These are phyloP conservation scores for Neurospora sp. DNA, from an alignment of 2,329 filamentous ascomycete genomes.

Conservation along the genomic window DNA sequence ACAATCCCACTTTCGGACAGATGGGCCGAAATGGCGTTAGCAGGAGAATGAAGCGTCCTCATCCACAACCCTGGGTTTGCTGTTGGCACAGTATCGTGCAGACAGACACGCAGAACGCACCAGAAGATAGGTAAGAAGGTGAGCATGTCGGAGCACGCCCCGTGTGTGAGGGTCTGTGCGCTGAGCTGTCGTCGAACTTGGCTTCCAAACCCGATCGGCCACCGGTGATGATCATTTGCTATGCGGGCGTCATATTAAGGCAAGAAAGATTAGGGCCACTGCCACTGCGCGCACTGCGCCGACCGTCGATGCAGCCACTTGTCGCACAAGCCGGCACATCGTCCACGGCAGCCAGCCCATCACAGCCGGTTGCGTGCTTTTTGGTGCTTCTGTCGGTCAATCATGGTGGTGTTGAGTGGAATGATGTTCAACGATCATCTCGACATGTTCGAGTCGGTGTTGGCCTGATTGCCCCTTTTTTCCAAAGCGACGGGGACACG, in stretches of 20 bases:
- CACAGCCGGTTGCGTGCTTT: neutral
- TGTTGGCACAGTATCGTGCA: neutral
- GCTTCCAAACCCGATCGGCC: neutral
- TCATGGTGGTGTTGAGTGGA: neutral
- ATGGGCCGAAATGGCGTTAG: neutral
- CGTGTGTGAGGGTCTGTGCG: neutral
- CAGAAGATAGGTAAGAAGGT: neutral
- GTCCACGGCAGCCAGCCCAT: neutral
- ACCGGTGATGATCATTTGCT: neutral
- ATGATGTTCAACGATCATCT: neutral
- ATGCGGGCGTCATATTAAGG: neutral
- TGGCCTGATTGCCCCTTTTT: neutral
- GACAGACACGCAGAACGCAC: neutral
- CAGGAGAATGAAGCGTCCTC: neutral
- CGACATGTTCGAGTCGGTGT: neutral
- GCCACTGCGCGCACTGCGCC: neutral
- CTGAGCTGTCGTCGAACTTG: neutral
- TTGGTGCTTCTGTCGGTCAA: neutral
- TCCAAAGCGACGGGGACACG: neutral
- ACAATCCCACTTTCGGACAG: neutral
- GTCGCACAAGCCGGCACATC: neutral
- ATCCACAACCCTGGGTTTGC: neutral
- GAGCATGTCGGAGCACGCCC: neutral
- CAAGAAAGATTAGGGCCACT: neutral
- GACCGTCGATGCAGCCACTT: neutral